Evolutionary conservation across 495 filamentous ascomycete genomes (phyloP), one percentile per base, ranked within the genome.

Genomic region (Penicillium ochrochloron): DNA sequence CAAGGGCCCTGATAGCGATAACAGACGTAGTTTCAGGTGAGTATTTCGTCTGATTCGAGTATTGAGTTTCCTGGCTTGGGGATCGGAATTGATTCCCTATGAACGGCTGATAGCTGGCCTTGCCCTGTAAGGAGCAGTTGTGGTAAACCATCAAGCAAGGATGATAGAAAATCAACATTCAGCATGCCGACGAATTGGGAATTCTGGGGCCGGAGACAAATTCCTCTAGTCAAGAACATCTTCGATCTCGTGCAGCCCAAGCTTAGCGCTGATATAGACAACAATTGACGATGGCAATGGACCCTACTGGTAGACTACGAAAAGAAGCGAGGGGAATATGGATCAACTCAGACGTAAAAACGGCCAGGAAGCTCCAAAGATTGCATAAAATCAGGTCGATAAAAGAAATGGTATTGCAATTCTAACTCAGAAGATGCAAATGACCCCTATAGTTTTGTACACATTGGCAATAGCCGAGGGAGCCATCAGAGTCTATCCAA

Each of bases 391-490:
- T 7, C 25, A 31, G 34, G 52, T 34, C 27, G 37, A 51, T 48
- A 60, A 48, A 57, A 48, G 56, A 69, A 74, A 73, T 79, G 71
- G 72, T 78, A 77, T 78, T 78, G 77, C 68, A 75, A 74, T 67
- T 80, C 77, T 79, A 78, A 73, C 65, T 73, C 71, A 75, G 73
- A 71, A 76, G 70, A 80, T 75, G 75, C 63, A 68, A 77, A 76
- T 72, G 73, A 73, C 70, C 76, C 71, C 72, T 79, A 70, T 70
- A 76, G 74, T 81, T 78, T 81, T 82, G 72, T 80, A 82, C 78
- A 82, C 74, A 71, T 78, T 75, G 75, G 68, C 73, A 68, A 75
- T 67, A 68, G 73, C 72, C 63, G 71, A 56, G 68, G 72, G 67
- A 76, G 70, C 66, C 68, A 75, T 68, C 63, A 58, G 65, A 64